A percentile compares a stretch with the other conserved stretches of the same genome.
Conservation (phyloP, 1,284 basidiomycete species). For the Chalciporus sp. region DNA sequence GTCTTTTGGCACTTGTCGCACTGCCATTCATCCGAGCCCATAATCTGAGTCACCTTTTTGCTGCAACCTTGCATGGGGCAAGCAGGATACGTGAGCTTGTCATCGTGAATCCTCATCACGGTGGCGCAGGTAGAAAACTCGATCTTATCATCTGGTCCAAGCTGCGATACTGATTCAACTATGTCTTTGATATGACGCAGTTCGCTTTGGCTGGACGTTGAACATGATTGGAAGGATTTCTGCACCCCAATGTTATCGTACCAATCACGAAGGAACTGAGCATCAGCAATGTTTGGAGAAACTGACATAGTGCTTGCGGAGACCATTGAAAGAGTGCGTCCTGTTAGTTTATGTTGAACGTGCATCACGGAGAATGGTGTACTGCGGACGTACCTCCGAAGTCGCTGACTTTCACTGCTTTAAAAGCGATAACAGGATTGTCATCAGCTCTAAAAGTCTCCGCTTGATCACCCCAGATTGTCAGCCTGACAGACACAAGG, state of each 20-base stretch:
- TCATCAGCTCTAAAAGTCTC: constrained; percentile 70
- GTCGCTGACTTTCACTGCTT: constrained; percentile 93
- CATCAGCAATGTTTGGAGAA: constrained; percentile 89
- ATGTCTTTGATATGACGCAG: constrained; percentile 81
- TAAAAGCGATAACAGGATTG: constrained; percentile 86
- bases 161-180: constrained; percentile 65
- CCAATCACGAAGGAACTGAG: constrained; percentile 90
- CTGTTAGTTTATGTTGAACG: constrained; percentile 38
- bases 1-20: constrained; percentile 93
- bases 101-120: constrained; percentile 87
- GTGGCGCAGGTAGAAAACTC: constrained; percentile 85
- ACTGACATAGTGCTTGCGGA: constrained; percentile 73
- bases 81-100: constrained; percentile 89
- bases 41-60: constrained; percentile 86
- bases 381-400: constrained; percentile 69
- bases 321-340: constrained; percentile 76
- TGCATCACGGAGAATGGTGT: not conserved
- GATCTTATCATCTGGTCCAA: constrained; percentile 78
- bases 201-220: constrained; percentile 64
- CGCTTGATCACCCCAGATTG: constrained; percentile 96
- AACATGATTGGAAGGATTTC: constrained; percentile 72
- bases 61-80: constrained; percentile 84
- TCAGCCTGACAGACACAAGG: constrained; percentile 80
- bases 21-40: constrained; percentile 67
- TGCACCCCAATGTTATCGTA: constrained; percentile 72